Percentiles rank a stretch among this genome's conserved stretches.
phyloP scores from a whole-genome alignment of 352 stramenopile species.

The Blastocystis sp. region DNA sequence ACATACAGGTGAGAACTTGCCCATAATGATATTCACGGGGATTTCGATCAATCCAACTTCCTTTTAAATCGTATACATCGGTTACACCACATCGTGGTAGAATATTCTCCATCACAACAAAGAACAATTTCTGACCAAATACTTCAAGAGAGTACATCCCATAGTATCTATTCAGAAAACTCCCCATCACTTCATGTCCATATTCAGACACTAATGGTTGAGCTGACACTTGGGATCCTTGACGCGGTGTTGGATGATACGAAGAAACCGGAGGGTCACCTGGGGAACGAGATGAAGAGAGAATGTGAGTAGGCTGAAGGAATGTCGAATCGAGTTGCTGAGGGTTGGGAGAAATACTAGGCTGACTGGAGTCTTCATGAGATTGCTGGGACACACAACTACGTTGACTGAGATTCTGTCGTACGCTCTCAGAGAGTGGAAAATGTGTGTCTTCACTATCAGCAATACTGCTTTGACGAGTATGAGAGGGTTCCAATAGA shows the following conservation, averaged over 20 bases:
- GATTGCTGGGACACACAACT: too few relatives aligned
- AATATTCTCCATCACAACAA: conserved; percentile 58
- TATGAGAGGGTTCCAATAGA: too few relatives aligned
- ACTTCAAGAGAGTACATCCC: conserved; percentile 41
- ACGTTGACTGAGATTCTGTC: not conserved
- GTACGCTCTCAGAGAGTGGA: not conserved
- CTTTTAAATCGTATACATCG: conserved; percentile 52
- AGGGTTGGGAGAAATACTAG: not conserved
- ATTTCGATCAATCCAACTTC: conserved; percentile 39
- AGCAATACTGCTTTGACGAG: not conserved
- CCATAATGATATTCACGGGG: conserved; percentile 31
- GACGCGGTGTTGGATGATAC: not conserved
- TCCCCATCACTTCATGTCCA: not conserved
- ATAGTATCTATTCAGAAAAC: conserved; percentile 46
- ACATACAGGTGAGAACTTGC: conserved; percentile 38
- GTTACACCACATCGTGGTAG: not conserved
- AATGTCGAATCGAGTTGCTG: not conserved
- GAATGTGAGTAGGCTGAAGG: too few relatives aligned
- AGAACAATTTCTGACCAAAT: conserved; percentile 36
- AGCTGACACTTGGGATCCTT: too few relatives aligned
- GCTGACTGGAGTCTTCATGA: too few relatives aligned
- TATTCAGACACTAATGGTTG: not conserved
- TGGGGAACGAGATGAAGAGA: not conserved
- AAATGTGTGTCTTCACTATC: not conserved
- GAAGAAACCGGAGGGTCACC: not conserved